Base-by-base conservation (phyloP, 192 early-diverging fungal genomes). In the Rhizophagus sp. region DNA sequence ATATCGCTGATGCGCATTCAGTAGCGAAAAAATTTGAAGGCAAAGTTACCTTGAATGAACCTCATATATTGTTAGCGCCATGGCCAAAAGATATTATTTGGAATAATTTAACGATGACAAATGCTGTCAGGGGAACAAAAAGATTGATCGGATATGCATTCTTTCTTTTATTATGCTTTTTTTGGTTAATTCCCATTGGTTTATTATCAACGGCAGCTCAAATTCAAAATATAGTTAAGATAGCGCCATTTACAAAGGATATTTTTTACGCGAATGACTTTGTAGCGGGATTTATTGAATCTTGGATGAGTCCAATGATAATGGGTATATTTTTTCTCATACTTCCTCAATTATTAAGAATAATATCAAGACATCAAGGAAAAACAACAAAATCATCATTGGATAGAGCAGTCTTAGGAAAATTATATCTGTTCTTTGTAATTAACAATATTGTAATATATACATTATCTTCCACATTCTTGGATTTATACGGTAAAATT, bases 71-170 rank as follows among this genome's bases (percentile, higher is more conserved):
- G 62, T 81, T 92, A 61, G 89, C 94, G 17, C 94, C 93, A n/a
- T 87, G 87, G 27, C 93, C 94, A 64, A 91, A 91, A 62, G 93
- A 95, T 76, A 88, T 95, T 41, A 90, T 95, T 76, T 95, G 94
- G 94, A 86, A 80, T 67, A 95, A 95, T 76, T 87, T 89, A 47
- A 82, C 89, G 64, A 83, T 27, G 13, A 15, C n/a, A 27, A 47
- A 19, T 17, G 24, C 71, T 33, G 25, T 52, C 5, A 73, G 6
- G 57, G n/a, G 86, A 68, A 73, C 84, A 4, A 87, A 84, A 50
- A 82, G 71, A 52, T 19, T 90, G 10, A 50, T 85, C 68, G 84
- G 84, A 50, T 82, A 85, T 4, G 67, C 87, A 12, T 44, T 93
- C 0, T 94, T 89, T 27, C 75, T 88, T 13, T 71, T 84, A 1